phyloP scores from a whole-genome alignment of 2,329 filamentous ascomycete species.

The Penicillium oxalicum region DNA sequence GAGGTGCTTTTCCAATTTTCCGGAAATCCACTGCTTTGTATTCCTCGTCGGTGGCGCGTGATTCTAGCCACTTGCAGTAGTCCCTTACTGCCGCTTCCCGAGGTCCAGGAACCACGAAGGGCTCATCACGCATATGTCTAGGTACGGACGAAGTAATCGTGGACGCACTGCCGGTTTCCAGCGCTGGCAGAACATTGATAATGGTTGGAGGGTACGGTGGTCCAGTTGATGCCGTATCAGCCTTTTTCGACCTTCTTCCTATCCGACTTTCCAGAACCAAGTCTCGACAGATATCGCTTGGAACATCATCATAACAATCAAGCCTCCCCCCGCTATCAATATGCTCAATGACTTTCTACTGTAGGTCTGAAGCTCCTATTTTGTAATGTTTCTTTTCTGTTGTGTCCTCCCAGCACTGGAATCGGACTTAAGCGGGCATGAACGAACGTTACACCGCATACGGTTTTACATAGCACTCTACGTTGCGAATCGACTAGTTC shows the following conservation, averaged over 20 bases:
- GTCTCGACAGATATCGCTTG: slow-evolving; percentile 7
- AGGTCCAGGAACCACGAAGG: slow-evolving; percentile 10
- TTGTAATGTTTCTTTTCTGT: slow-evolving; percentile 13
- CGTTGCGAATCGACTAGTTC: slow-evolving; percentile 1
- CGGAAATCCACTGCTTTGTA: slow-evolving; percentile 15
- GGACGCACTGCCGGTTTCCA: slow-evolving; percentile 3
- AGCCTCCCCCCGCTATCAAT: slow-evolving; percentile 5
- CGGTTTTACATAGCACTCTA: slow-evolving; percentile 12
- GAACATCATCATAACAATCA: slow-evolving; percentile 9
- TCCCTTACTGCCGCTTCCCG: slow-evolving; percentile 11
- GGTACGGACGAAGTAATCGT: slow-evolving; percentile 5
- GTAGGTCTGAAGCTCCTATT: slow-evolving; percentile 5
- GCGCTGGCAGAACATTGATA: slow-evolving; percentile 8
- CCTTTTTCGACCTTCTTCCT: slow-evolving; percentile 1
- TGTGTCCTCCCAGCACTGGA: slow-evolving; percentile 14
- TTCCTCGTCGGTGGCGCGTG: slow-evolving; percentile 9
- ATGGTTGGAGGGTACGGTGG: slow-evolving; percentile 9
- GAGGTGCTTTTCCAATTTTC: slow-evolving; percentile 11
- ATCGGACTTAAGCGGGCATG: slow-evolving; percentile 7
- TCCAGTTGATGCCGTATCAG: slow-evolving; percentile 3
- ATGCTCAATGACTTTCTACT: slow-evolving; percentile 6
- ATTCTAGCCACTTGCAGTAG: slow-evolving; percentile 15
- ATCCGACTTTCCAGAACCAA: slow-evolving; percentile 10
- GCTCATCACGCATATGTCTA: slow-evolving; percentile 2
- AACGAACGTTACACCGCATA: slow-evolving; percentile 4